phyloP scores from a whole-genome alignment of 257 asterid genomes.

The Knoxia roxburghii region DNA sequence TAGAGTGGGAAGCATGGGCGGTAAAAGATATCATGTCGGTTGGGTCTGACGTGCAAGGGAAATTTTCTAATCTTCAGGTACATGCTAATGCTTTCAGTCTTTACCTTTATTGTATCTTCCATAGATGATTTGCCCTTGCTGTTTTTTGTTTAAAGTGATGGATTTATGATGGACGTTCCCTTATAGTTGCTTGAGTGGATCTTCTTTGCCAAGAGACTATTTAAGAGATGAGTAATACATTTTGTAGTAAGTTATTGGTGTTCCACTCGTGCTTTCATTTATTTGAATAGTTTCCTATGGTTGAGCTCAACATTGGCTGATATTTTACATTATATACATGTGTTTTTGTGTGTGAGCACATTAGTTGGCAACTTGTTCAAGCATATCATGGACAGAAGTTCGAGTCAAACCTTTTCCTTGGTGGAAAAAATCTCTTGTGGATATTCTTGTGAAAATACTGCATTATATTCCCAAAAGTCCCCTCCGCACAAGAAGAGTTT shows the following conservation, averaged over 20 bases:
- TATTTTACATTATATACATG: background rate
- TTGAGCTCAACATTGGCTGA: too few relatives aligned
- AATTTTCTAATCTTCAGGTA: constrained; percentile 78
- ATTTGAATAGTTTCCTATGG: background rate
- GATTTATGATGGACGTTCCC: background rate
- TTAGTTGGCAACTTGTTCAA: background rate
- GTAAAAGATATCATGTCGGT: constrained; percentile 64
- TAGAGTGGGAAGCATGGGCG: constrained; percentile 90
- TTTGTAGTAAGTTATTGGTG: background rate
- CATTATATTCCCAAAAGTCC: background rate
- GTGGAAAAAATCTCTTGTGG: background rate
- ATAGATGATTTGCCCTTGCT: background rate
- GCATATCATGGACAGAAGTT: too few relatives aligned
- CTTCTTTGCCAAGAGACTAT: background rate
- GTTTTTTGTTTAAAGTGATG: background rate
- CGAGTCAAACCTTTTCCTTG: background rate
- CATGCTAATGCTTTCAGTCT: background rate
- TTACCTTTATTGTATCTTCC: background rate
- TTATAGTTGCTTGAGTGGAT: background rate
- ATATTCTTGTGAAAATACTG: background rate
- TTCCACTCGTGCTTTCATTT: background rate
- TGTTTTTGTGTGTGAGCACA: too few relatives aligned
- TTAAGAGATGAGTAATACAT: too few relatives aligned
- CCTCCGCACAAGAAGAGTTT: background rate
- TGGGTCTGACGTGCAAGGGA: constrained; percentile 80